Conservation (phyloP, 2,329 filamentous ascomycete species). For the Metarhizium album region DNA sequence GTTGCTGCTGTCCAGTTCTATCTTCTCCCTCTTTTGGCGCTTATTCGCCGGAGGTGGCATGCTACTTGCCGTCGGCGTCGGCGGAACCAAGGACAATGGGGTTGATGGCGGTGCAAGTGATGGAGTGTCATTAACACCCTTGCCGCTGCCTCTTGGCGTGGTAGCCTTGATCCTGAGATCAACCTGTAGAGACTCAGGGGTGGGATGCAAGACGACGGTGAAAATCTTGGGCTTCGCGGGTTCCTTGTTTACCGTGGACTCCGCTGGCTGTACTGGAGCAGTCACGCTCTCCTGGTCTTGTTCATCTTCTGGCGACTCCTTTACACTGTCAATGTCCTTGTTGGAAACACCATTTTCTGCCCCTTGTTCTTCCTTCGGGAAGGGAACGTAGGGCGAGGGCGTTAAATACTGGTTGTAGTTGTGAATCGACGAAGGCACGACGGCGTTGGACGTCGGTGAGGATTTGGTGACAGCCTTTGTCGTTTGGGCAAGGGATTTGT, state of each 20-base stretch:
- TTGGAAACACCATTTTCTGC: slow-evolving; percentile 17
- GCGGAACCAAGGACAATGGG: slow-evolving; percentile 46
- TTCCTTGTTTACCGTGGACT: slow-evolving; percentile 24
- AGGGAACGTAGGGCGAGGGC: slow-evolving; percentile 75
- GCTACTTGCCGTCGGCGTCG: slow-evolving; percentile 48
- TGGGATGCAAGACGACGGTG: slow-evolving; percentile 79
- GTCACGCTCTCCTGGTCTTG: slow-evolving; percentile 51
- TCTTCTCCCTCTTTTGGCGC: slow-evolving; percentile 57
- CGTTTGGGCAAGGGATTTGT: slow-evolving; percentile 52
- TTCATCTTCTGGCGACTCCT: slow-evolving; percentile 19
- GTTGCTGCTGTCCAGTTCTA: slow-evolving; percentile 66
- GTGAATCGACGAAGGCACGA: slow-evolving; percentile 72
- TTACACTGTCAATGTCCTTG: slow-evolving; percentile 23
- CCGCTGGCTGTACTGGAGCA: slow-evolving; percentile 36
- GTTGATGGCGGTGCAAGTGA: slow-evolving; percentile 56
- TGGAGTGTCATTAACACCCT: slow-evolving; percentile 20
- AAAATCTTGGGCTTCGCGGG: slow-evolving; percentile 51
- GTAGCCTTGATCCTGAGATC: slow-evolving; percentile 69
- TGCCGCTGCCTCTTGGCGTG: slow-evolving; percentile 46
- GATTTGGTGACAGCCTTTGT: slow-evolving; percentile 46
- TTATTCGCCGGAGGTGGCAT: slow-evolving; percentile 57
- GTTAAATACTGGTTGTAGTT: slow-evolving; percentile 87
- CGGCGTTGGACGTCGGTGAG: slow-evolving; percentile 46
- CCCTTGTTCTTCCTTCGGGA: slow-evolving; percentile 48
- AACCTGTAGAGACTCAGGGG: slow-evolving; percentile 59